phyloP scores from a whole-genome alignment of 148 eudicot species.

The Gaultheria prostrata region DNA sequence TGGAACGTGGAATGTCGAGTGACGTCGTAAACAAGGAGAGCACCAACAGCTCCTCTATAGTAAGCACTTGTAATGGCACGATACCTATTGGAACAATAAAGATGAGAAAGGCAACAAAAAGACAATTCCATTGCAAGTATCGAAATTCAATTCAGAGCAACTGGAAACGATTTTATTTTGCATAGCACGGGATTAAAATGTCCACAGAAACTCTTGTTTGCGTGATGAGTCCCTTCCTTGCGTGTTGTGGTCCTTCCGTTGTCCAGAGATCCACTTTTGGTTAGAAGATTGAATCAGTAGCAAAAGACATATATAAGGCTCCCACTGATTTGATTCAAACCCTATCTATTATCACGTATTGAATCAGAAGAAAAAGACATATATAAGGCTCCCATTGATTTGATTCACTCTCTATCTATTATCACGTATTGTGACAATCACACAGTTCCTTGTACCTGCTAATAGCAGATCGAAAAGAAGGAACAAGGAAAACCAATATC shows the following conservation, averaged over 20 bases:
- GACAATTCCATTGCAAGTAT: neutral
- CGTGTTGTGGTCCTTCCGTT: no score
- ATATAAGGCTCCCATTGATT: no score
- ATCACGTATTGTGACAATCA: no score
- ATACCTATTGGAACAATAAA: slow-evolving; percentile 39
- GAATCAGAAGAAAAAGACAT: no score
- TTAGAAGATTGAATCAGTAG: no score
- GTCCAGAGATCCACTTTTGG: no score
- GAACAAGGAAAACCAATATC: neutral
- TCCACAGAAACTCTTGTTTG: neutral
- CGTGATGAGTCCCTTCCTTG: neutral
- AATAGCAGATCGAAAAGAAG: no score
- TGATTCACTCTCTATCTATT: no score
- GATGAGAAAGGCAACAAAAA: neutral
- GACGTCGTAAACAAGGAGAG: slow-evolving; percentile 83
- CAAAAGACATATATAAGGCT: no score
- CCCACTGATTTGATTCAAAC: no score
- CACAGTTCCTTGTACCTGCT: no score
- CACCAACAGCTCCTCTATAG: slow-evolving; percentile 93
- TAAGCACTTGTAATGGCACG: slow-evolving; percentile 95
- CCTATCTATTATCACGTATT: no score
- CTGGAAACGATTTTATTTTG: neutral
- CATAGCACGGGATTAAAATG: neutral
- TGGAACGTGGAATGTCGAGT: slow-evolving; percentile 79
- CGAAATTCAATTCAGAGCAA: neutral